Conservation (phyloP, 768 basidiomycete species). For the Collybiopsis luxurians region DNA sequence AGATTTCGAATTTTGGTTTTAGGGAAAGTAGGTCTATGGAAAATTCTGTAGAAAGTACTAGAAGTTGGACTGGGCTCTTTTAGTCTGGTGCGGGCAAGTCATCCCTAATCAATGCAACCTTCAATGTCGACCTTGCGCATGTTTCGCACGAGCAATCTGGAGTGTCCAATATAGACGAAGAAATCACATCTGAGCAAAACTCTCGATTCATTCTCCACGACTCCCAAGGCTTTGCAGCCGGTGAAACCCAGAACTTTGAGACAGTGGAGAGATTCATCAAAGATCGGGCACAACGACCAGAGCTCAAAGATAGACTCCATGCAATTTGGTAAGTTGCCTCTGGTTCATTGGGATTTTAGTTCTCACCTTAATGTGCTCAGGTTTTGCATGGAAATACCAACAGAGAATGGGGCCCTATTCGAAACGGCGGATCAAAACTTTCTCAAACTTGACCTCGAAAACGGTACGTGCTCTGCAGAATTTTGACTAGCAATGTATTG, state of each 20-base stretch:
- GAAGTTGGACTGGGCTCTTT: neutral
- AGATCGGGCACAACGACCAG: slow-evolving; percentile 8
- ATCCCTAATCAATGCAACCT: slow-evolving; percentile 24
- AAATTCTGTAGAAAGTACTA: neutral
- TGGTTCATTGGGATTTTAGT: neutral
- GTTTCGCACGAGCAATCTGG: slow-evolving; percentile 20
- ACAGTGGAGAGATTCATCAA: slow-evolving; percentile 22
- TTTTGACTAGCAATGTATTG: too few species aligned
- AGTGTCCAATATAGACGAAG: slow-evolving; percentile 19
- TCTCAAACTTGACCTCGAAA: slow-evolving; percentile 17
- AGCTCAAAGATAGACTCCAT: slow-evolving; percentile 18
- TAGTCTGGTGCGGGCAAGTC: slow-evolving; percentile 30
- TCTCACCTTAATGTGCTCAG: slow-evolving; percentile 14
- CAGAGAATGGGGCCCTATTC: slow-evolving; percentile 18
- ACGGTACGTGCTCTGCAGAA: slow-evolving; percentile 9
- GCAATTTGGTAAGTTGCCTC: slow-evolving; percentile 22
- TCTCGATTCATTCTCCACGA: slow-evolving; percentile 27
- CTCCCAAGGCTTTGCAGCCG: slow-evolving; percentile 27
- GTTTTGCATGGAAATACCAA: slow-evolving; percentile 28
- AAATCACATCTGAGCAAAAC: slow-evolving; percentile 19
- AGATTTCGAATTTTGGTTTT: slow-evolving; percentile 25
- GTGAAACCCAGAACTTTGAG: slow-evolving; percentile 18
- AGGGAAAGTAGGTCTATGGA: slow-evolving; percentile 18
- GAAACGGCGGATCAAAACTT: slow-evolving; percentile 25
- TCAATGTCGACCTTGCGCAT: slow-evolving; percentile 22